Evolutionary conservation across 2,329 filamentous ascomycete genomes (phyloP).

Genomic region (Dactylellina parvicollis): DNA sequence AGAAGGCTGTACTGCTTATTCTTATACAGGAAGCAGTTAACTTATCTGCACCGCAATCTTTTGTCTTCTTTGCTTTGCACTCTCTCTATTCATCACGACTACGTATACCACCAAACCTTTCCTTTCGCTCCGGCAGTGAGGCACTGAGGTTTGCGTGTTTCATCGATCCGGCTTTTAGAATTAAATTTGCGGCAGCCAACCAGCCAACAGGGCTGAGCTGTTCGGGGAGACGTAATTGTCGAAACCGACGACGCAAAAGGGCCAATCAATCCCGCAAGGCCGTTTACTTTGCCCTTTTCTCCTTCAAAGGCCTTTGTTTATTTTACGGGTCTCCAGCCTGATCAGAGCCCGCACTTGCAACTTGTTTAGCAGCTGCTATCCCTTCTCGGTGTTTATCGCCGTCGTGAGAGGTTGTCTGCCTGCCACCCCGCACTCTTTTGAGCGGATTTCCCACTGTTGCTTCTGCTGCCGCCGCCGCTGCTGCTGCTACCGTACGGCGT

Average conservation of each 20-base stretch:
- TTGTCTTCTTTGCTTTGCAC: neutral
- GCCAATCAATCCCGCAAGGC: conserved; percentile 47
- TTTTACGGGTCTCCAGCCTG: neutral
- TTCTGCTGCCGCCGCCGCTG: no score
- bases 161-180: no score
- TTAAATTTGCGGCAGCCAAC: no score
- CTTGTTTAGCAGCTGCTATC: neutral
- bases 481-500: no score
- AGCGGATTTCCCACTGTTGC: conserved; percentile 46
- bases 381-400: conserved; percentile 43
- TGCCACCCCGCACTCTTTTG: conserved; percentile 52
- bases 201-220: conserved; percentile 49
- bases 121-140: neutral
- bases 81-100: neutral
- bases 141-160: conserved; percentile 28
- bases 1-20: conserved; percentile 22
- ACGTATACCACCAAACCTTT: neutral
- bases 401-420: conserved; percentile 20
- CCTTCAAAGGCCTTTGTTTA: no score
- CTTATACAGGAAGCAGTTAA: no score
- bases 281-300: conserved; percentile 28
- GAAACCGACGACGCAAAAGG: conserved; percentile 28
- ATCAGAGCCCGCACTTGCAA: conserved; percentile 13
- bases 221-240: conserved; percentile 20
- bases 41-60: no score